These are phyloP conservation scores for Butyriboletus appendiculatus DNA, from an alignment of 1,284 basidiomycete species.

Conservation along the genomic window DNA sequence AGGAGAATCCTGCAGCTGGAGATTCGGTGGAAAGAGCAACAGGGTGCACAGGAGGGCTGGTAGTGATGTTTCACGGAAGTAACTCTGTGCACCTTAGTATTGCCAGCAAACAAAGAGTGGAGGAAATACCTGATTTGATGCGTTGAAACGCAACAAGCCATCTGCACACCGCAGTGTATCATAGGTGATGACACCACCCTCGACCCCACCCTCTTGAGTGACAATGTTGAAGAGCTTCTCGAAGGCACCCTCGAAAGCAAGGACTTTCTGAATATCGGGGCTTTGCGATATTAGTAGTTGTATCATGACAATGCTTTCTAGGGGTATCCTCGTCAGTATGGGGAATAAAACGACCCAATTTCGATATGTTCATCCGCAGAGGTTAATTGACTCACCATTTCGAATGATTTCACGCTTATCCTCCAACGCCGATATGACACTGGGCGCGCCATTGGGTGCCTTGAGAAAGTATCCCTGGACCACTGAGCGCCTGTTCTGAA, in stretches of 20 bases:
- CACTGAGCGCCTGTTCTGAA: slow-evolving; percentile 76
- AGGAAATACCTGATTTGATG: slow-evolving; percentile 84
- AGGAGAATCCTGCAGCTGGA: slow-evolving; percentile 63
- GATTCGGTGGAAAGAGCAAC: slow-evolving; percentile 81
- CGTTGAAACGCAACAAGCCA: slow-evolving; percentile 87
- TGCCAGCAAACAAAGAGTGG: neutral
- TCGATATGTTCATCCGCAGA: neutral
- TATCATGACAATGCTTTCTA: slow-evolving; percentile 83
- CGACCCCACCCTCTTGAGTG: slow-evolving; percentile 86
- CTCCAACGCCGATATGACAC: slow-evolving; percentile 73
- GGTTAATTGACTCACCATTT: slow-evolving; percentile 57
- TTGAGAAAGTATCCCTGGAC: slow-evolving; percentile 92
- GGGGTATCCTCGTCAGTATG: slow-evolving; percentile 23
- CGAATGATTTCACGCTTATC: slow-evolving; percentile 84
- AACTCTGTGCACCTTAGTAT: slow-evolving; percentile 63
- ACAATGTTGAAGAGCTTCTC: slow-evolving; percentile 94
- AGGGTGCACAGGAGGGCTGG: slow-evolving; percentile 82
- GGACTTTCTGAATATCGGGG: slow-evolving; percentile 94
- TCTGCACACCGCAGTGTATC: slow-evolving; percentile 88
- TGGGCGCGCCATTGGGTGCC: slow-evolving; percentile 72
- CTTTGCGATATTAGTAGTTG: slow-evolving; percentile 85
- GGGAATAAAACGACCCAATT: neutral
- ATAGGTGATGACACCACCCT: slow-evolving; percentile 87
- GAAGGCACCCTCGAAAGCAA: slow-evolving; percentile 97
- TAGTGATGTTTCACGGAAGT: slow-evolving; percentile 92